These are phyloP conservation scores for Fomitopsis palustris DNA, from an alignment of 1,284 basidiomycete species.

Conservation along the genomic window DNA sequence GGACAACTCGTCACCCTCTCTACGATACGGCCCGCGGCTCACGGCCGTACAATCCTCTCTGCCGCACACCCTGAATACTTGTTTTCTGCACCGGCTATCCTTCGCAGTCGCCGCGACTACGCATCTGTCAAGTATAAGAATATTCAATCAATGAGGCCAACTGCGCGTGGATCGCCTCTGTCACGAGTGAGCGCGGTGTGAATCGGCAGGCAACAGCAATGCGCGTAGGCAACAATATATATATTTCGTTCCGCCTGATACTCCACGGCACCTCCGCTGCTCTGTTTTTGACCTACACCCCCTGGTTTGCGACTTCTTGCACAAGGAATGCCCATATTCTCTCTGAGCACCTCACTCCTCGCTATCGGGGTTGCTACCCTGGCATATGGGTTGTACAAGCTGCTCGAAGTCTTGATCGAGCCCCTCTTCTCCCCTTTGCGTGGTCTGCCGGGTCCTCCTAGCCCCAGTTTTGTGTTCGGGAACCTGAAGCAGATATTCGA, in stretches of 20 bases:
- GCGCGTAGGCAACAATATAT: not conserved
- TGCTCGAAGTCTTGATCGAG: slow-evolving; percentile 5
- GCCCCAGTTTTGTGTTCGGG: slow-evolving; percentile 48
- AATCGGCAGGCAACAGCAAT: not conserved
- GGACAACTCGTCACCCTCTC: not conserved
- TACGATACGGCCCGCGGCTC: not conserved
- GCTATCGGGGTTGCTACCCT: not conserved
- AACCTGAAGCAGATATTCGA: slow-evolving; percentile 43
- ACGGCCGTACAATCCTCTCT: not conserved
- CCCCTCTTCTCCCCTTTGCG: slow-evolving; percentile 40
- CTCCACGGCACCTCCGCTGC: not conserved
- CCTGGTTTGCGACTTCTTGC: not conserved
- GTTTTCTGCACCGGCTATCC: too few species aligned
- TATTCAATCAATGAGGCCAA: too few species aligned
- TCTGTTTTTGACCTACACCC: not conserved
- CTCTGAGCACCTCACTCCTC: not conserved
- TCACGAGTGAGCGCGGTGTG: not conserved
- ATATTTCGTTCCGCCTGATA: not conserved
- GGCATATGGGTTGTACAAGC: slow-evolving; percentile 7
- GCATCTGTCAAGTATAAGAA: not conserved
- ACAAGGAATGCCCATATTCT: not conserved
- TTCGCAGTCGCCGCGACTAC: too few species aligned
- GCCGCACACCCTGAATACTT: not conserved
- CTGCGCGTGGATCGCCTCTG: not conserved
- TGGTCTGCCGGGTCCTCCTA: slow-evolving; percentile 48